Conservation (phyloP, 1,284 basidiomycete species). For the Xerocomus cyaneibrunnescens region DNA sequence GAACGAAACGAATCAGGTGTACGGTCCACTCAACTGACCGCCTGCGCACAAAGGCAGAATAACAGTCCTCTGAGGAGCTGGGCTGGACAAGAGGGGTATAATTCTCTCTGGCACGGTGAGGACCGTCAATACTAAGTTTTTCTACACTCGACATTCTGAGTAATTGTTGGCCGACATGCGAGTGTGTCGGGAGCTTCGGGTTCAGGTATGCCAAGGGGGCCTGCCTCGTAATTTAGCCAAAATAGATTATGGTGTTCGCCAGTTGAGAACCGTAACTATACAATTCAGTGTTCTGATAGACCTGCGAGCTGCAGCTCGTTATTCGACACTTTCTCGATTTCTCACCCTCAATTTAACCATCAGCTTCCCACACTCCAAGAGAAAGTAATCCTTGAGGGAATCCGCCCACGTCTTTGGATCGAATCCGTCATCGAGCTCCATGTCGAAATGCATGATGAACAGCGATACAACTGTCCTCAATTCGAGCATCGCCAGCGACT, state of each 20-base stretch:
- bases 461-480: constrained; percentile 28
- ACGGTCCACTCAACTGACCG: too few species aligned
- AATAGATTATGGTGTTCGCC: neutral
- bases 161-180: too few species aligned
- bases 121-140: too few species aligned
- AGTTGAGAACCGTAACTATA: neutral
- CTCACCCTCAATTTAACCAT: constrained; percentile 25
- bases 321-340: constrained; percentile 8
- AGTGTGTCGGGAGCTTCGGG: too few species aligned
- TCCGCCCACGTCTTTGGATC: constrained; percentile 30
- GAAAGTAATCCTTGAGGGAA: constrained; percentile 32
- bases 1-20: too few species aligned
- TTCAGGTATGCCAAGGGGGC: too few species aligned
- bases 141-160: too few species aligned
- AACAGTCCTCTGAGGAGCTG: too few species aligned
- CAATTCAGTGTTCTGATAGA: neutral
- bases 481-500: constrained; percentile 35
- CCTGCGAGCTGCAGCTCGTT: neutral
- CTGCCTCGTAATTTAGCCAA: too few species aligned
- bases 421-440: constrained; percentile 29
- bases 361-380: constrained; percentile 30
- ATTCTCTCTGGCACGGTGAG: too few species aligned
- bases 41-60: too few species aligned
- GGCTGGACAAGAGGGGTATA: too few species aligned
- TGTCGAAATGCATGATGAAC: constrained; percentile 35